Percentiles rank a stretch among this genome's conserved stretches.
phyloP scores from a whole-genome alignment of 306 rosid genomes.

The Phaseolus lunatus region DNA sequence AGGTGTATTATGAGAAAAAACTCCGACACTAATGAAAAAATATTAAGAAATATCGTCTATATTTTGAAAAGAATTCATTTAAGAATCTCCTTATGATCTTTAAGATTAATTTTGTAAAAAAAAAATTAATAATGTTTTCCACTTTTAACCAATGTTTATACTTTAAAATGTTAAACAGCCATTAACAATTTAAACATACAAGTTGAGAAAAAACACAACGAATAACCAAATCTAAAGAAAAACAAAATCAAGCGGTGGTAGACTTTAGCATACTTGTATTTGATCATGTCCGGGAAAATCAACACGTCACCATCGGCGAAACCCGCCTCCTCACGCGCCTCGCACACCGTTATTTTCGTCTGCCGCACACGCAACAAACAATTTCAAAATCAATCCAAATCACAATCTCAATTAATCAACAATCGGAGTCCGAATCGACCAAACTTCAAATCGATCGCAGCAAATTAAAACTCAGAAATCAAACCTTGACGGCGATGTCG shows the following conservation, averaged over 20 bases:
- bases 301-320: constrained; percentile 76
- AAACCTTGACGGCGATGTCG: constrained; percentile 56
- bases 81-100: not conserved
- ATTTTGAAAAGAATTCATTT: not conserved
- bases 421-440: not conserved
- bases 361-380: constrained; percentile 35
- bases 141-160: not conserved
- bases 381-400: not conserved
- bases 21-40: not conserved
- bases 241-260: not conserved
- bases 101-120: not conserved
- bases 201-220: not conserved
- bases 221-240: not conserved
- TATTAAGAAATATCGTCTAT: not conserved
- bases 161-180: not conserved
- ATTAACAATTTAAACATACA: not conserved
- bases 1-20: not conserved
- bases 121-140: not conserved
- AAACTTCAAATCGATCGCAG: not conserved
- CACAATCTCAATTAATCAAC: not conserved
- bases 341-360: constrained; percentile 82
- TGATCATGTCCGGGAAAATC: constrained; percentile 88
- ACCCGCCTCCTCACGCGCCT: constrained; percentile 67
- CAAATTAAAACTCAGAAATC: not conserved
- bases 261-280: constrained; percentile 57